Evolutionary conservation across 257 asterid species (phyloP), one percentile per base, ranked within the genome.

Genomic region (Ligustrum vulgare): DNA sequence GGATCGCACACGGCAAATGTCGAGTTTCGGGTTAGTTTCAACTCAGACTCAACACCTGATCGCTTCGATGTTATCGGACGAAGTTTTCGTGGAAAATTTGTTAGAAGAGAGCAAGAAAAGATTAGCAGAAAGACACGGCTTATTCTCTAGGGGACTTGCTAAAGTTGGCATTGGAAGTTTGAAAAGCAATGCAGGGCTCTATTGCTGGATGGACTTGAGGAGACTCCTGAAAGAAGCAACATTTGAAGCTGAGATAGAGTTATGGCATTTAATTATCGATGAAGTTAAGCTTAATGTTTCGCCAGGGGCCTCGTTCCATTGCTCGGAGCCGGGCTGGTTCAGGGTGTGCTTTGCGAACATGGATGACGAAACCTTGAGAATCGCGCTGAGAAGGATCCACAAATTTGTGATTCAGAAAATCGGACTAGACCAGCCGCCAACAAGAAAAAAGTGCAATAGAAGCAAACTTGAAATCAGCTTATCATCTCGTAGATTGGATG

Each of bases 271-370:
- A 77, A 89, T 91, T 4, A 79, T 91, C 0, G 47, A 87, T 4
- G 98, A 91, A 9, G 97, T 86, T 10, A 87, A 82, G 82, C 91
- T 93, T 16, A 93, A 93, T 67, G 93, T 93, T 49, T 91, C 95
- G 5, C 93, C 96, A 0, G 98, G 97, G 0, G 86, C 78, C 0
- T 89, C 96, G 1, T 93, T 91, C 77, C 97, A 91, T 39, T 91
- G 97, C 81, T 75, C 85, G 1, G 95, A 91, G 82, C 87, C 98
- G 0, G 97, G 98, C 4, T 93, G 97, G 97, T 93, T 93, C 41
- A 69, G 98, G 1, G 98, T 88, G 1, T 93, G 97, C 78, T 91
- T 88, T 6, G 98, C 95, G 0, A 93, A 93, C 16, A 93, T 93
- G 96, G 95, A 91, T 3, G 92, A 89, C 1, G 96, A 91, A 49